These are phyloP conservation scores for Auriscalpium orientale DNA, from an alignment of 768 basidiomycete species.

Conservation along the genomic window DNA sequence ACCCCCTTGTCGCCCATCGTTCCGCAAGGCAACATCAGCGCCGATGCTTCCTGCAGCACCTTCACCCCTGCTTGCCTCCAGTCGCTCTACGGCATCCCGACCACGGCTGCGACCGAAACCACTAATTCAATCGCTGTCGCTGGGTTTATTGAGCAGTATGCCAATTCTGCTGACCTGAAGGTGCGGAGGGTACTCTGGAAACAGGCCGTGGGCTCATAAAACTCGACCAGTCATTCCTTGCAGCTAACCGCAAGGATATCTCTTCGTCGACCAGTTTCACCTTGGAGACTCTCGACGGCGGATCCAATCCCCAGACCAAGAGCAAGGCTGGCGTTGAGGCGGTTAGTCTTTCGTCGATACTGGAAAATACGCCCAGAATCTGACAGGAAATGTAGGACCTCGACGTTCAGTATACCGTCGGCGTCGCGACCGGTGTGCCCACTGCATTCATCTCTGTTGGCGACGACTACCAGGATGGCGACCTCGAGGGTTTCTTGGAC, in stretches of 20 bases:
- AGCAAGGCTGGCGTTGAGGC: neutral
- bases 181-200: slow-evolving; percentile 1
- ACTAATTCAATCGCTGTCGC: slow-evolving; percentile 23
- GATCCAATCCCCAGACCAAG: slow-evolving; percentile 16
- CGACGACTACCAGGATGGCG: slow-evolving; percentile 9
- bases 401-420: slow-evolving; percentile 32
- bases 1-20: neutral
- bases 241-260: neutral
- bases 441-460: slow-evolving; percentile 21
- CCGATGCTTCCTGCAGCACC: neutral
- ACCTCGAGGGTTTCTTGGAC: slow-evolving; percentile 3
- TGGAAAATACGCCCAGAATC: neutral
- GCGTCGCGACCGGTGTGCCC: slow-evolving; percentile 21
- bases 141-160: slow-evolving; percentile 20
- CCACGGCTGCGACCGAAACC: slow-evolving; percentile 18
- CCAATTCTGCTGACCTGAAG: slow-evolving; percentile 22
- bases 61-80: slow-evolving; percentile 26
- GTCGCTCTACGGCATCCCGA: slow-evolving; percentile 28
- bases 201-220: neutral
- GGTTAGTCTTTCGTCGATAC: neutral
- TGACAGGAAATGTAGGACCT: slow-evolving; percentile 20
- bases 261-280: slow-evolving; percentile 1
- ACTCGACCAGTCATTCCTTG: neutral
- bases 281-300: slow-evolving; percentile 13
- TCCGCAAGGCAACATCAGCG: neutral